Evolutionary conservation across 106 monocot genomes (phyloP), one percentile per base, ranked within the genome.

Genomic region (Dendrobium catenatum): DNA sequence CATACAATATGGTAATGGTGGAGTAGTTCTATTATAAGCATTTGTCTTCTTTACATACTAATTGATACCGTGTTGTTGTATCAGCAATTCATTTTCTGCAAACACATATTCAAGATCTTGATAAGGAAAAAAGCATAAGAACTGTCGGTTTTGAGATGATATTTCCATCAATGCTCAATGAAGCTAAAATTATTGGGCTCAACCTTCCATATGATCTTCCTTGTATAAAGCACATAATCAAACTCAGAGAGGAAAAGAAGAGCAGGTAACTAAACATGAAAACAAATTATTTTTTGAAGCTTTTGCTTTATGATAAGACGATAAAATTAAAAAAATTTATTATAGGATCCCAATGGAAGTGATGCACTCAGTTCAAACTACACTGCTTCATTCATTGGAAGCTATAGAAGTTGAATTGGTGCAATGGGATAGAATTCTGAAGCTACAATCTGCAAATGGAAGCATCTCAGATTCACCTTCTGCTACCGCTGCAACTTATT

Each of bases 391-490:
- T n/a, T 66, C 64, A 22, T 66, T 66, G 9, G 64, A 66, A 66
- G 64, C 7, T 22, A 44, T 79, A 59, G 19, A 79, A 79, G 51
- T 11, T 48, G 79, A 79, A 42, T 22, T 66, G 64, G 79, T 79
- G 33, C 66, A 79, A n/a, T 79, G 79, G 79, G 42, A 55, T 24
- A 79, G 42, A 79, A 79, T 79, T 22, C 33, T 79, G 44, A 68
- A 67, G 79, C 79, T 79, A 31, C 79, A 79, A 79, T 79, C 67
- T 19, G 1, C 2, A 27, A 66, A 79, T 44, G 67, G 79, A 15
- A 67, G 79, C 24, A 61, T 67, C 26, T 19, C 67, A 44, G 67
- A 66, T 67, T 79, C 79, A 6, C 42, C 55, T 24, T 40, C 79
- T 42, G 79, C 79, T 1, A 79, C 79, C 42, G 67, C 22, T 66